Conservation (phyloP, 768 basidiomycete species). For the Termitomyces sp. region DNA sequence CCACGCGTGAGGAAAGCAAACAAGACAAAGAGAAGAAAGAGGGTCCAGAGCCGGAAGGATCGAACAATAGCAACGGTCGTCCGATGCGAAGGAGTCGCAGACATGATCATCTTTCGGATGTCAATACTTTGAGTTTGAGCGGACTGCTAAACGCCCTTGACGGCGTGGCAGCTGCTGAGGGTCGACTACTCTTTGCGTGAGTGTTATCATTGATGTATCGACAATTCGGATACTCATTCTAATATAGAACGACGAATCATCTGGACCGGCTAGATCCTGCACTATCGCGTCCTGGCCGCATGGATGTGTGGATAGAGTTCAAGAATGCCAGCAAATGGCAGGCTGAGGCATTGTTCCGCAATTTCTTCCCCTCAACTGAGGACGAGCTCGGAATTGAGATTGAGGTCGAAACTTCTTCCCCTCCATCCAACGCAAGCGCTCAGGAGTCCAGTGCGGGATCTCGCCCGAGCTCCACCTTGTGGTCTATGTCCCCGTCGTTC, state of each 20-base stretch:
- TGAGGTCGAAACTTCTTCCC: constrained; percentile 19
- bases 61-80: constrained; percentile 11
- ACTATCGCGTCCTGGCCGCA: constrained; percentile 84
- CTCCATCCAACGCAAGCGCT: constrained; percentile 1
- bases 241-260: constrained; percentile 76
- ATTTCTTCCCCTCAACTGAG: constrained; percentile 83
- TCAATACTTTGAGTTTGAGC: constrained; percentile 77
- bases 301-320: constrained; percentile 93
- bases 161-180: constrained; percentile 83
- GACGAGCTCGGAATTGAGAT: constrained; percentile 31
- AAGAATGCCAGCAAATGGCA: constrained; percentile 83
- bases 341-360: constrained; percentile 80
- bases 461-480: constrained; percentile 15
- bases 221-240: background rate
- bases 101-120: constrained; percentile 59
- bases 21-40: constrained; percentile 28
- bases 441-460: constrained; percentile 1
- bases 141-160: constrained; percentile 83
- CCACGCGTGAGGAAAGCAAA: constrained; percentile 52
- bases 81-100: constrained; percentile 30
- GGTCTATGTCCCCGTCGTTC: constrained; percentile 22
- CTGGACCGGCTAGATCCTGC: constrained; percentile 89
- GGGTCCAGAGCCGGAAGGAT: constrained; percentile 17
- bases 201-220: constrained; percentile 25
- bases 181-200: constrained; percentile 84